These are phyloP conservation scores for Bimuria novae-zelandiae DNA, from an alignment of 2,329 filamentous ascomycete species.

Conservation along the genomic window DNA sequence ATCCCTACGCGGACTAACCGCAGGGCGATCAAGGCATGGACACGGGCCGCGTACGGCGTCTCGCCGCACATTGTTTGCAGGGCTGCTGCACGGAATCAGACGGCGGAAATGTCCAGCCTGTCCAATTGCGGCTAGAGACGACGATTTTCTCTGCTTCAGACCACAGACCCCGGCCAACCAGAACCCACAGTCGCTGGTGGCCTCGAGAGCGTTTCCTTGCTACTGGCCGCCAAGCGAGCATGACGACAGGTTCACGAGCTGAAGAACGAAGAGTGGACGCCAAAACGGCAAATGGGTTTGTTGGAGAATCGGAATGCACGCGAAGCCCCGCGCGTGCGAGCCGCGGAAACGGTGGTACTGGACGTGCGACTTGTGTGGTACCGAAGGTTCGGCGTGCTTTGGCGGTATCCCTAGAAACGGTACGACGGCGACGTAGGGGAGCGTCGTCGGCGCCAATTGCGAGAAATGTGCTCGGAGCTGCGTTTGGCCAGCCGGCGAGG, in stretches of 20 bases:
- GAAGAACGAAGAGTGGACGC: constrained; percentile 14
- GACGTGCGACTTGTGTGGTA: constrained; percentile 6
- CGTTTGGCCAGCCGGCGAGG: constrained; percentile 18
- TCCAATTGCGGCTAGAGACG: constrained; percentile 28
- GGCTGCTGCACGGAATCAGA: constrained; percentile 38
- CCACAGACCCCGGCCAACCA: constrained; percentile 25
- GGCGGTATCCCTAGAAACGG: constrained; percentile 34
- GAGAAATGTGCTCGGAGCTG: constrained; percentile 7
- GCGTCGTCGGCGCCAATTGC: constrained; percentile 5
- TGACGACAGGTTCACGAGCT: constrained; percentile 39
- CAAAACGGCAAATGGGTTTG: constrained; percentile 23
- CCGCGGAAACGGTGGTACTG: neutral
- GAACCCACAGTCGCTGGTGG: constrained; percentile 17
- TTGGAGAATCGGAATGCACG: neutral
- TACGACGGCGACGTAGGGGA: constrained; percentile 23
- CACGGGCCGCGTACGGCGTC: constrained; percentile 35
- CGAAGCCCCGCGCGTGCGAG: constrained; percentile 1
- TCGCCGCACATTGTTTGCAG: constrained; percentile 29
- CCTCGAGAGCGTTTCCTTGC: constrained; percentile 35
- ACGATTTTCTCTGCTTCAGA: constrained; percentile 23
- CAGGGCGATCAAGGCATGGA: constrained; percentile 24
- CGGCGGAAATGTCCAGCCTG: constrained; percentile 31
- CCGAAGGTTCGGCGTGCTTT: no score
- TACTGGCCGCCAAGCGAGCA: constrained; percentile 30
- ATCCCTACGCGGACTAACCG: constrained; percentile 32